phyloP scores from a whole-genome alignment of 805 yeast genomes.

The Suhomyces faveliae region DNA sequence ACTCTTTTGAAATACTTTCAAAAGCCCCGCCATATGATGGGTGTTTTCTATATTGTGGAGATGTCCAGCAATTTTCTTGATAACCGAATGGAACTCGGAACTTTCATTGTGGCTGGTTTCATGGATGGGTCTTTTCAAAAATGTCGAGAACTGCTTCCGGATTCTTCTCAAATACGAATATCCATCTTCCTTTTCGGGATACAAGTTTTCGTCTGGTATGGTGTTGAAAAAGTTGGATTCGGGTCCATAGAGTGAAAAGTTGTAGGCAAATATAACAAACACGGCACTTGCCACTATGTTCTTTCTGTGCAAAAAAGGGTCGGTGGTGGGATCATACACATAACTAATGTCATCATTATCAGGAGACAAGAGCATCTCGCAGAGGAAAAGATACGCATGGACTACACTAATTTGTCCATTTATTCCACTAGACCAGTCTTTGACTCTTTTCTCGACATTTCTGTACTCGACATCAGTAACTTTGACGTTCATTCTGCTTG shows the following conservation, averaged over 20 bases:
- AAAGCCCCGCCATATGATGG: constrained; percentile 55
- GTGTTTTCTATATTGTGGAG: constrained; percentile 40
- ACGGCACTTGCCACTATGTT: constrained; percentile 43
- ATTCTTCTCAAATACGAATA: constrained; percentile 50
- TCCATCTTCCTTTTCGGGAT: constrained; percentile 47
- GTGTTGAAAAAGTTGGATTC: constrained; percentile 34
- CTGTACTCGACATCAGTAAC: constrained; percentile 7
- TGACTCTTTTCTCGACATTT: constrained; percentile 10
- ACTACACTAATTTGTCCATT: constrained; percentile 37
- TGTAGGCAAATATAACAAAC: constrained; percentile 52
- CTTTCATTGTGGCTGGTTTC: constrained; percentile 16
- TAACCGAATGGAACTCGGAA: constrained; percentile 39
- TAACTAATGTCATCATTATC: constrained; percentile 46
- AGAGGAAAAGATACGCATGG: constrained; percentile 60
- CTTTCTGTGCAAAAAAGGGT: constrained; percentile 41
- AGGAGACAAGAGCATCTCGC: constrained; percentile 61
- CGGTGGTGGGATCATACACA: constrained; percentile 50
- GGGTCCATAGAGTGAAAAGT: constrained; percentile 47
- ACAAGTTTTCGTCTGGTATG: constrained; percentile 13
- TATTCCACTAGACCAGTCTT: constrained; percentile 9
- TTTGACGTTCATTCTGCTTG: constrained; percentile 23
- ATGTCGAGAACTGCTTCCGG: constrained; percentile 37
- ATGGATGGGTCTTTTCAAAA: constrained; percentile 24
- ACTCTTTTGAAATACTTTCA: constrained; percentile 42
- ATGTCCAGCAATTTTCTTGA: constrained; percentile 41